Conservation (phyloP, 2,329 filamentous ascomycete species). For the Rhexocercosporidium sp. region DNA sequence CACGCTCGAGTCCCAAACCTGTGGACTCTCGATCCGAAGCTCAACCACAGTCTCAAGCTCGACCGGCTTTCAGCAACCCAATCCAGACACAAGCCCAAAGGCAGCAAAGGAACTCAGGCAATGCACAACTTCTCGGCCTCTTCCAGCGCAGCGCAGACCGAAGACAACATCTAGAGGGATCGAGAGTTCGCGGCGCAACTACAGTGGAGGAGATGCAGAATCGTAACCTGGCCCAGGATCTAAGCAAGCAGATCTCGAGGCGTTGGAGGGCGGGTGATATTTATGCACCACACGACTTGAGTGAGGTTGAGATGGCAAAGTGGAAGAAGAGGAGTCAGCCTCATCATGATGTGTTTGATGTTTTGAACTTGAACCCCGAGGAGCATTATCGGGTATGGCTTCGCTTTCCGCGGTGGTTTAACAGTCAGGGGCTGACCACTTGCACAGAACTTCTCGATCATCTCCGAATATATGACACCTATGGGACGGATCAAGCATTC, state of each 20-base stretch:
- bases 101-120: background rate
- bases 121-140: background rate
- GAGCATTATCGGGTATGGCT: slow-evolving; percentile 81
- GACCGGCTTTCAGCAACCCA: slow-evolving; percentile 12
- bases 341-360: slow-evolving; percentile 76
- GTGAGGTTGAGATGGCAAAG: slow-evolving; percentile 77
- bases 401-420: background rate
- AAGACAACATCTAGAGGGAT: too few relatives aligned
- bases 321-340: slow-evolving; percentile 67
- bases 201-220: slow-evolving; percentile 6
- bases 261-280: slow-evolving; percentile 81
- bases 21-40: background rate
- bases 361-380: slow-evolving; percentile 78
- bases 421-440: slow-evolving; percentile 12
- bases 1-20: background rate
- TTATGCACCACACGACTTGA: slow-evolving; percentile 89
- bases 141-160: background rate
- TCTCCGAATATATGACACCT: slow-evolving; percentile 85
- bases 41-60: slow-evolving; percentile 6
- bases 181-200: background rate
- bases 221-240: slow-evolving; percentile 47
- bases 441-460: slow-evolving; percentile 84
- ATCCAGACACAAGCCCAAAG: background rate
- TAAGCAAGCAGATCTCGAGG: slow-evolving; percentile 69
- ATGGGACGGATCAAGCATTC: slow-evolving; percentile 85